Conservation (phyloP, 2,329 filamentous ascomycete genomes). For the Alternaria dauci region DNA sequence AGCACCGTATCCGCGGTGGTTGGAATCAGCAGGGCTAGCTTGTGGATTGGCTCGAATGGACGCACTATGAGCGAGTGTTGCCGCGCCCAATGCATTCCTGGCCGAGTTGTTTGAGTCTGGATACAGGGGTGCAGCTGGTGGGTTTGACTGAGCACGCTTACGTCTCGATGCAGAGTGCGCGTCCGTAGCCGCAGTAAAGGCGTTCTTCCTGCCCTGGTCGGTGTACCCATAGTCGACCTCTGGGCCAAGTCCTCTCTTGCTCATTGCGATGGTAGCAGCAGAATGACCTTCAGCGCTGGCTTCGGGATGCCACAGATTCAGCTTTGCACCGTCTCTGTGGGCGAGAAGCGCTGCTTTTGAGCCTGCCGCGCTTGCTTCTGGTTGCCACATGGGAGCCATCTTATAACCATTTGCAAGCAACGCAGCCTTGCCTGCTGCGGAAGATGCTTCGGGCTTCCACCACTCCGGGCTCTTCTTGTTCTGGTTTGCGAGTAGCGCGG, state of each 20-base stretch:
- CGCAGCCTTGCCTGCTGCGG: slow-evolving; percentile 67
- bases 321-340: slow-evolving; percentile 60
- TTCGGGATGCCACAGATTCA: slow-evolving; percentile 62
- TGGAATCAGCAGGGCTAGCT: slow-evolving; percentile 33
- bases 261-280: slow-evolving; percentile 74
- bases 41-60: slow-evolving; percentile 38
- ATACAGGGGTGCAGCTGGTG: slow-evolving; percentile 56
- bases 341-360: slow-evolving; percentile 79
- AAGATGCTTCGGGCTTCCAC: slow-evolving; percentile 70
- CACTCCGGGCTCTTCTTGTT: slow-evolving; percentile 71
- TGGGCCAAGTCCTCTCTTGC: slow-evolving; percentile 58
- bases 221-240: slow-evolving; percentile 58
- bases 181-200: slow-evolving; percentile 77
- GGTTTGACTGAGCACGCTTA: slow-evolving; percentile 70
- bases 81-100: slow-evolving; percentile 75
- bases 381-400: slow-evolving; percentile 69
- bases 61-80: slow-evolving; percentile 69
- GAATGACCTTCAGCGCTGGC: slow-evolving; percentile 67
- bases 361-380: slow-evolving; percentile 69
- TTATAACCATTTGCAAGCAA: slow-evolving; percentile 68
- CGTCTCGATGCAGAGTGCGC: slow-evolving; percentile 69
- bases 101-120: slow-evolving; percentile 68
- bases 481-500: slow-evolving; percentile 76
- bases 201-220: slow-evolving; percentile 66
- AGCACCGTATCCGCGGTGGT: slow-evolving; percentile 57